Conservation (phyloP, 768 basidiomycete genomes). For the Austroboletus eburneus region DNA sequence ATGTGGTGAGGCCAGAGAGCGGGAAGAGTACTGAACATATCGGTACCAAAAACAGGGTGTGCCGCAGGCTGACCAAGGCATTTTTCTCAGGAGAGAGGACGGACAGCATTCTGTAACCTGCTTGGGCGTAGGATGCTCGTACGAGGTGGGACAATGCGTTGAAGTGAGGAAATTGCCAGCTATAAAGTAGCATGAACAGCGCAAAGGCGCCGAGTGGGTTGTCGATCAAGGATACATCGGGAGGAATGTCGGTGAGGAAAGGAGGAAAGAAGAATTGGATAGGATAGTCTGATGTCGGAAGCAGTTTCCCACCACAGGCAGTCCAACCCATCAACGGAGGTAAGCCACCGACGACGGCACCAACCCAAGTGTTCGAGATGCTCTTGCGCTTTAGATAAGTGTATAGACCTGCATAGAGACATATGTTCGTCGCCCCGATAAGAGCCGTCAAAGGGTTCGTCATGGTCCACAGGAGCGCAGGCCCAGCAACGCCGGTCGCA, state of each 20-base stretch:
- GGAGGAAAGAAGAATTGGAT: conserved; percentile 58
- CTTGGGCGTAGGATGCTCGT: conserved; percentile 85
- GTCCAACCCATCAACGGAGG: conserved; percentile 99
- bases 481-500: conserved; percentile 74
- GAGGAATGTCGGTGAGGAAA: conserved; percentile 41
- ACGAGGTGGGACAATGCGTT: conserved; percentile 88
- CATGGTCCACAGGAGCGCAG: conserved; percentile 71
- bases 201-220: conserved; percentile 80
- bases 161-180: conserved; percentile 99
- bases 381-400: conserved; percentile 87
- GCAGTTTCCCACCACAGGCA: conserved; percentile 78
- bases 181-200: conserved; percentile 81
- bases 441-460: conserved; percentile 84
- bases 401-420: conserved; percentile 87
- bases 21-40: conserved; percentile 80
- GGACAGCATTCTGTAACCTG: conserved; percentile 90
- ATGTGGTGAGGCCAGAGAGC: conserved; percentile 88
- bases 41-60: conserved; percentile 70
- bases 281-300: conserved; percentile 61
- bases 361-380: conserved; percentile 90
- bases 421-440: conserved; percentile 80
- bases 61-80: conserved; percentile 79
- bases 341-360: conserved; percentile 85
- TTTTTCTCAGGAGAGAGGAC: conserved; percentile 77
- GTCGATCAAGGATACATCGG: conserved; percentile 55